Conservation (phyloP, 2,329 filamentous ascomycete genomes). For the Pezicula carpinea region DNA sequence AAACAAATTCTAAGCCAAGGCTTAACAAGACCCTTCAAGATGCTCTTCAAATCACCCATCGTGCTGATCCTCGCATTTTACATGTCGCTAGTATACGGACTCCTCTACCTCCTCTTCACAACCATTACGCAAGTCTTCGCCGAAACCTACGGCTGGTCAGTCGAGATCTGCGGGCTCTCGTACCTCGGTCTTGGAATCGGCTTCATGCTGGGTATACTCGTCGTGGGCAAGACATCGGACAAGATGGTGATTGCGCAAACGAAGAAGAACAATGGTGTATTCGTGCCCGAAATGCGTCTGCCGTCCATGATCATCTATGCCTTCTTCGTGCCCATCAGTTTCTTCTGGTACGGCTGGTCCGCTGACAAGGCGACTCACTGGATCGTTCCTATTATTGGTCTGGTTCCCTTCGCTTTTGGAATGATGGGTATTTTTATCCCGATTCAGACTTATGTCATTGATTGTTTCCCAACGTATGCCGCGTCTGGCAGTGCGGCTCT, state of each 20-base stretch:
- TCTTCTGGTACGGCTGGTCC: conserved; percentile 47
- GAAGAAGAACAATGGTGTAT: conserved; percentile 31
- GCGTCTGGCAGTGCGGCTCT: conserved; percentile 34
- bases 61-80: conserved; percentile 40
- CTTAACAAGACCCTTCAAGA: conserved; percentile 41
- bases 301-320: conserved; percentile 38
- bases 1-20: conserved; percentile 4
- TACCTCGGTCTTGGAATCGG: conserved; percentile 39
- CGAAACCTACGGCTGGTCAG: conserved; percentile 33
- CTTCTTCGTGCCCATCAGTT: conserved; percentile 36
- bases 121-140: conserved; percentile 46
- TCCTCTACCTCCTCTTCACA: conserved; percentile 47
- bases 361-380: conserved; percentile 33
- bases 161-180: conserved; percentile 35
- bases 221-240: conserved; percentile 38
- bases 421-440: conserved; percentile 38
- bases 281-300: conserved; percentile 34
- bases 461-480: conserved; percentile 34
- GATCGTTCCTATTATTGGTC: conserved; percentile 37
- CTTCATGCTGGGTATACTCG: conserved; percentile 31
- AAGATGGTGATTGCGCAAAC: conserved; percentile 38
- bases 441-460: conserved; percentile 42
- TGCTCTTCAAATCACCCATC: conserved; percentile 31
- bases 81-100: conserved; percentile 44
- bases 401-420: conserved; percentile 37